Percentiles rank a stretch among this genome's conserved stretches.
These are phyloP conservation scores for Crepidotus variabilis DNA, from an alignment of 768 basidiomycete species.

Conservation along the genomic window DNA sequence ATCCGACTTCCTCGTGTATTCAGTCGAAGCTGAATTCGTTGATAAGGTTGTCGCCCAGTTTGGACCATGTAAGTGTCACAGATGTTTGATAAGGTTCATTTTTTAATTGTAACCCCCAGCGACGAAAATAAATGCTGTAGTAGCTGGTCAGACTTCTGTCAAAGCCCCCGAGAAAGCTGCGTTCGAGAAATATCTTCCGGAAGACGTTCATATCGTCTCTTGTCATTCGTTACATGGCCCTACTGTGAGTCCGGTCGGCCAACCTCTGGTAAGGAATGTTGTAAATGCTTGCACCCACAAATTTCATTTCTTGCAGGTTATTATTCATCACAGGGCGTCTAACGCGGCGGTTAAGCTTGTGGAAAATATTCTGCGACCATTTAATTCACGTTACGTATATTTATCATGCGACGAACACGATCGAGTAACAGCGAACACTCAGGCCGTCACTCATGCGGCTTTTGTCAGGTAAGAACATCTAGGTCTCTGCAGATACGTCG, in stretches of 20 bases:
- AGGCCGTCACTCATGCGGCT: constrained; percentile 97
- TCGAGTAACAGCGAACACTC: constrained; percentile 94
- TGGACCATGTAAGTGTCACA: constrained; percentile 74
- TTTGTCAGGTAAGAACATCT: constrained; percentile 70
- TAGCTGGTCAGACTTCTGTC: constrained; percentile 94
- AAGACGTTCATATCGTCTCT: constrained; percentile 86
- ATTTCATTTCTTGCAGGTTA: constrained; percentile 48
- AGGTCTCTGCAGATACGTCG: neutral
- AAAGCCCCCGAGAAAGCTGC: constrained; percentile 91
- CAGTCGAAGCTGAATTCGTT: constrained; percentile 90
- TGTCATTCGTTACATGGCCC: constrained; percentile 96
- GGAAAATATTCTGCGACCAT: constrained; percentile 74
- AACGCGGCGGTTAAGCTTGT: constrained; percentile 72
- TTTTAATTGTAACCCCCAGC: constrained; percentile 39
- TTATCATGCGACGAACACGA: constrained; percentile 97
- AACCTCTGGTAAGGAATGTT: constrained; percentile 69
- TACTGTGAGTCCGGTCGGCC: constrained; percentile 79
- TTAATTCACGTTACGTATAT: constrained; percentile 85
- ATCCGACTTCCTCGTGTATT: constrained; percentile 93
- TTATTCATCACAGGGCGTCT: constrained; percentile 83
- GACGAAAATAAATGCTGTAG: constrained; percentile 88
- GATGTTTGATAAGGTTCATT: neutral
- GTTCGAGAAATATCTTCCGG: constrained; percentile 84
- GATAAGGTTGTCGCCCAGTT: constrained; percentile 79
- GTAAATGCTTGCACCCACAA: neutral